Percentiles rank a stretch among this genome's conserved stretches.
Conservation (phyloP, 345 rosid species). For the Salix udensis region DNA sequence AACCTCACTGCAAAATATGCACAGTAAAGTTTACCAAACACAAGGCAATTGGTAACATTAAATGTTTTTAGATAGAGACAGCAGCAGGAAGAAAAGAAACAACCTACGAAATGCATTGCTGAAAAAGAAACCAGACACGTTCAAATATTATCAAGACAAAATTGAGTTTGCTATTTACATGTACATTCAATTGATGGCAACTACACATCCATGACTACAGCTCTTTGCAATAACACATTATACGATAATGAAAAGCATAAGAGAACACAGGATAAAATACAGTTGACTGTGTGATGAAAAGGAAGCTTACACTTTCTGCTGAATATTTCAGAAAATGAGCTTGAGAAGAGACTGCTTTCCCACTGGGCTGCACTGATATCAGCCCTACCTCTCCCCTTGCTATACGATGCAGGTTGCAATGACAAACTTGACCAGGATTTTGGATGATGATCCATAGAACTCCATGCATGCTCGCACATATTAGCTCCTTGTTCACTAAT, state of each 20-base stretch:
- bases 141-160: not conserved
- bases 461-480: constrained; percentile 26
- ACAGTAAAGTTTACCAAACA: not conserved
- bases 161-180: not conserved
- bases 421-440: constrained; percentile 45
- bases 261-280: not conserved
- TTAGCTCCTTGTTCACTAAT: constrained; percentile 34
- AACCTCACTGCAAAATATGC: constrained; percentile 50
- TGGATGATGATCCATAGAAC: constrained; percentile 39
- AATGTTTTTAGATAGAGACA: not conserved
- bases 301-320: constrained; percentile 56
- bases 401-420: constrained; percentile 31
- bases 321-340: constrained; percentile 84
- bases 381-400: constrained; percentile 30
- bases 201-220: not conserved
- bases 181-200: not conserved
- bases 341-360: constrained; percentile 96
- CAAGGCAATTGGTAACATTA: not conserved
- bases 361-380: constrained; percentile 36
- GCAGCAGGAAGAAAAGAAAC: not conserved
- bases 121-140: not conserved
- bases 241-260: not conserved
- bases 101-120: not conserved
- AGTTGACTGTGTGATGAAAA: not conserved
- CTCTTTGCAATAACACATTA: not conserved